These are phyloP conservation scores for Berberis thunbergii DNA, from an alignment of 164 flowering plant genomes.

Conservation along the genomic window DNA sequence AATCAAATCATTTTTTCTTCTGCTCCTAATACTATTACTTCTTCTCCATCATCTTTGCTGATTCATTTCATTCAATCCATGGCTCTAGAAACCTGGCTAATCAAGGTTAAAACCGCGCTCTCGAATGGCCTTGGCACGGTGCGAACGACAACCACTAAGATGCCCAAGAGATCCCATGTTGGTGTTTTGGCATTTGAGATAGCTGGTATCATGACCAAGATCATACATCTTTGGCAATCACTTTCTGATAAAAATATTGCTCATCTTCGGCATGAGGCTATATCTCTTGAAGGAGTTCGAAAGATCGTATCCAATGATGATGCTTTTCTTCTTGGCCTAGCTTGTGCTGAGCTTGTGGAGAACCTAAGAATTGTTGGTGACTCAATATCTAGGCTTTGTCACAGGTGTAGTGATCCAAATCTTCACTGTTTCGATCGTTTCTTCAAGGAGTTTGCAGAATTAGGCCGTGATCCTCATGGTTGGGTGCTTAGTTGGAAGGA, in stretches of 20 bases:
- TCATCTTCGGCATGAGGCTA: slow-evolving; percentile 40
- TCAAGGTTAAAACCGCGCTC: slow-evolving; percentile 52
- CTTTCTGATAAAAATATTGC: slow-evolving; percentile 51
- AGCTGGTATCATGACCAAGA: slow-evolving; percentile 71
- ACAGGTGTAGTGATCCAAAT: slow-evolving; percentile 29
- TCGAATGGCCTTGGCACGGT: slow-evolving; percentile 29
- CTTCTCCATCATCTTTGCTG: slow-evolving; percentile 6
- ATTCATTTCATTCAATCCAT: slow-evolving; percentile 19
- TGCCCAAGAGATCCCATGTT: slow-evolving; percentile 26
- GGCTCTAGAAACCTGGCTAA: slow-evolving; percentile 75
- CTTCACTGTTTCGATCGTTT: slow-evolving; percentile 34
- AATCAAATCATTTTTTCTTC: background rate
- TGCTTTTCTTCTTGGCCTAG: slow-evolving; percentile 58
- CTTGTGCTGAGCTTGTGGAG: slow-evolving; percentile 67
- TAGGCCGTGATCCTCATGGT: slow-evolving; percentile 38
- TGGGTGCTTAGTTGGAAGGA: slow-evolving; percentile 54
- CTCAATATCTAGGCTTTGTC: slow-evolving; percentile 37
- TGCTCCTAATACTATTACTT: background rate
- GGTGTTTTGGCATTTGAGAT: slow-evolving; percentile 79
- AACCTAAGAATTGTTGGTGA: slow-evolving; percentile 33
- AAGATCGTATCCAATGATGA: slow-evolving; percentile 86
- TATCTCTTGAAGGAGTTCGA: slow-evolving; percentile 66
- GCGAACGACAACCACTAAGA: slow-evolving; percentile 11
- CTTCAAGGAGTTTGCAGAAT: slow-evolving; percentile 46
- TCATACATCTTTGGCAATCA: slow-evolving; percentile 61